A percentile compares a stretch with the other conserved stretches of the same genome.
Evolutionary conservation across 495 filamentous ascomycete genomes (phyloP).

Genomic region (Aspergillus indologenus): DNA sequence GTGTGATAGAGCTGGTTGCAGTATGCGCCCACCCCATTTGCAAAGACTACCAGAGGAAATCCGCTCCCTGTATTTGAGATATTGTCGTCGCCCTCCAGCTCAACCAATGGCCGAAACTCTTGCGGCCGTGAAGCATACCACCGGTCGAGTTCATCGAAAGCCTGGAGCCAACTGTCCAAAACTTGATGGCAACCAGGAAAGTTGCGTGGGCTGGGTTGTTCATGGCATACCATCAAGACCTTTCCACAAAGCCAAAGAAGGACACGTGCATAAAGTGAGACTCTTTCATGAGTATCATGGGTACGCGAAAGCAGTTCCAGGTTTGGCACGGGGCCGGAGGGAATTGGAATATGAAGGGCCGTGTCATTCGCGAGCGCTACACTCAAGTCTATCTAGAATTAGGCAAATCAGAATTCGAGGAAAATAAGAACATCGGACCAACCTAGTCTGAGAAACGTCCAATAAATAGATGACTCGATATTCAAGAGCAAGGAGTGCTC

Average conservation of each 20-base stretch:
- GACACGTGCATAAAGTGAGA: slow-evolving; percentile 24
- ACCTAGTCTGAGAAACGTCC: slow-evolving; percentile 37
- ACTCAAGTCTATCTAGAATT: slow-evolving; percentile 24
- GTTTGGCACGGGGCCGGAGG: slow-evolving; percentile 12
- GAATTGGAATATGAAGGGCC: slow-evolving; percentile 22
- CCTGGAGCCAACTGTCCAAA: slow-evolving; percentile 24
- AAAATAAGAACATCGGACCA: slow-evolving; percentile 7
- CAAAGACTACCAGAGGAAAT: slow-evolving; percentile 41
- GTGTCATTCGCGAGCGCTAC: slow-evolving; percentile 28
- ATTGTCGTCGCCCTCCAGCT: slow-evolving; percentile 20
- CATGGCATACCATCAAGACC: slow-evolving; percentile 23
- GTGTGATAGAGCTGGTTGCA: slow-evolving; percentile 44
- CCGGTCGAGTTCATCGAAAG: slow-evolving; percentile 28
- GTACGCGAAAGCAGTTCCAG: slow-evolving; percentile 18
- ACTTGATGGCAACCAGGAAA: slow-evolving; percentile 11
- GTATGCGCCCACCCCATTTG: slow-evolving; percentile 38
- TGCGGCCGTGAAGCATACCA: slow-evolving; percentile 37
- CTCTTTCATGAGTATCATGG: slow-evolving; percentile 24
- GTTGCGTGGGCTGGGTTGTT: slow-evolving; percentile 17
- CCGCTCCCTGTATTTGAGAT: slow-evolving; percentile 16
- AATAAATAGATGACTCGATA: slow-evolving; percentile 32
- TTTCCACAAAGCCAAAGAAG: slow-evolving; percentile 34
- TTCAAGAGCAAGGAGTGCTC: slow-evolving; percentile 16
- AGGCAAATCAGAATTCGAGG: background rate
- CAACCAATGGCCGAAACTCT: slow-evolving; percentile 35